Base-by-base conservation (phyloP, 306 rosid species). In the Ochetophila trinervis region DNA sequence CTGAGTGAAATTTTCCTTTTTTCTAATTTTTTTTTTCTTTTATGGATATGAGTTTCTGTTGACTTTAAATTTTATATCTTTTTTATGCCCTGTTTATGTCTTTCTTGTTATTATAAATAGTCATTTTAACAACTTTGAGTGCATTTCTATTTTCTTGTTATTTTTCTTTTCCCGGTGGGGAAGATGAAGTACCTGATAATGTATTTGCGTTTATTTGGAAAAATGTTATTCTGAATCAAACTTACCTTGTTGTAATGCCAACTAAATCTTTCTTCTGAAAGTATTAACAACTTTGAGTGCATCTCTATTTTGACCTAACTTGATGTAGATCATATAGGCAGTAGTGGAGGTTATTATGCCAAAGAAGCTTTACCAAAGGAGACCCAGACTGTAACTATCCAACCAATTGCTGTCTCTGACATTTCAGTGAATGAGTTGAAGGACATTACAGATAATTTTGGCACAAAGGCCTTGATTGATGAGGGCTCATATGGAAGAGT, bases 401-500 rank as follows among this genome's bases (percentile, higher is more conserved):
- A 80, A 78, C 97, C 97, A 11, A 85, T 87, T 70, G 57, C 85
- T 36, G 89, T 87, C 27, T 87, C 91, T 63, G 68, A 86, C 56
- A 73, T 90, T 66, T 65, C 95, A 53, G 74, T 82, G 17, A 90
- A 90, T 35, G 97, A 87, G 68, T 53, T 90, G 72, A 90, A 69
- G 75, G 79, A 82, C 45, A 52, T 85, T 59, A 87, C 97, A 2
- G 91, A 83, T 76, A 85, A 77, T 76, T 90, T 87, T 78, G 85
- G 88, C 35, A 22, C 79, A n/a, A 85, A 83, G 57, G 67, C 74
- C 62, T 81, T 85, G 74, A 74, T 90, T 35, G 91, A 91, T 2
- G 97, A 90, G 81, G 97, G 97, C 59, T 84, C 97, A 5, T 90
- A 85, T 60, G 95, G 97, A 57, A 85, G 77, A 80, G 95, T 87